phyloP scores from a whole-genome alignment of 805 yeast species.

The Scheffersomyces spartinae region DNA sequence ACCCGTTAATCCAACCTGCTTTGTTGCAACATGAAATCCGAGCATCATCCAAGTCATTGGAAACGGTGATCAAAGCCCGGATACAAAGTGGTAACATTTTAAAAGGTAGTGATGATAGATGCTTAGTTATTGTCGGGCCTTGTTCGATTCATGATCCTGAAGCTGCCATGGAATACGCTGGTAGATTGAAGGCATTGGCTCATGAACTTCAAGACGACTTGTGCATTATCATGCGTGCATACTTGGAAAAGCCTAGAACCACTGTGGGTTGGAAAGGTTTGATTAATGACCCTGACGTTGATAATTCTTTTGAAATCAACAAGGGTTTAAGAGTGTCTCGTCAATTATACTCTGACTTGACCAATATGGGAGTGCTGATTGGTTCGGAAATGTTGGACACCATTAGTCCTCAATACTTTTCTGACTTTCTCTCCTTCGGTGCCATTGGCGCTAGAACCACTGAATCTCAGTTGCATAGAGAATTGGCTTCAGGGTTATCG shows the following conservation, averaged over 20 bases:
- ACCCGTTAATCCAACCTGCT: conserved; percentile 93
- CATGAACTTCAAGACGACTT: conserved; percentile 63
- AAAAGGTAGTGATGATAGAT: conserved; percentile 75
- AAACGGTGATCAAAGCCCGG: conserved; percentile 65
- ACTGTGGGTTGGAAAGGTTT: conserved; percentile 99
- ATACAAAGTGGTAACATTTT: conserved; percentile 61
- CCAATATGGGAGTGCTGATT: conserved; percentile 77
- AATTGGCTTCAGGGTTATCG: conserved; percentile 89
- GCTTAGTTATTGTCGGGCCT: conserved; percentile 88
- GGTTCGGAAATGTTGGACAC: conserved; percentile 98
- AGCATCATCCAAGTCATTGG: conserved; percentile 45
- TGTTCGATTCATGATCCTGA: conserved; percentile 93
- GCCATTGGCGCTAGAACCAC: conserved; percentile 99
- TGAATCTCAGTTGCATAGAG: conserved; percentile 95
- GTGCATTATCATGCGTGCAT: conserved; percentile 91
- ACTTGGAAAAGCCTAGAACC: conserved; percentile 95
- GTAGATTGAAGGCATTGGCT: conserved; percentile 44
- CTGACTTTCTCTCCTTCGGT: conserved; percentile 89
- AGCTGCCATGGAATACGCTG: conserved; percentile 86
- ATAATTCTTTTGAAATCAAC: conserved; percentile 85
- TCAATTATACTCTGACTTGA: conserved; percentile 73
- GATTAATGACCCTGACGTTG: conserved; percentile 94
- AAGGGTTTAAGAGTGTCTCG: conserved; percentile 88
- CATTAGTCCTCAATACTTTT: conserved; percentile 89
- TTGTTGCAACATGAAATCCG: conserved; percentile 79